Conservation (phyloP, 2,329 filamentous ascomycete genomes). For the Aspergillus luchuensis region DNA sequence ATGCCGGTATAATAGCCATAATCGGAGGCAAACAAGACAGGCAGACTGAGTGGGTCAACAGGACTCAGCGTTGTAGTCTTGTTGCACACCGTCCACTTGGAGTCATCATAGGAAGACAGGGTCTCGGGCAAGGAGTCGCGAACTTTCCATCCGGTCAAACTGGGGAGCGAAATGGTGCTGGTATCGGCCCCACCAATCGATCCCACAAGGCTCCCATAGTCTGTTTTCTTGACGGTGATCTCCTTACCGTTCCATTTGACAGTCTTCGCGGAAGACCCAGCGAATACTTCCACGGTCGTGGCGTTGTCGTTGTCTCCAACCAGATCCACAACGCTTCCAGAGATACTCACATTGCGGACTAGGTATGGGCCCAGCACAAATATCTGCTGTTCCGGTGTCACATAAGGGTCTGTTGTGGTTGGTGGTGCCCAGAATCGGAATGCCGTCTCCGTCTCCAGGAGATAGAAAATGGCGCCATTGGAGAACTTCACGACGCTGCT, state of each 20-base stretch:
- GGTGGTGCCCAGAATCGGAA: slow-evolving; percentile 61
- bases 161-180: slow-evolving; percentile 47
- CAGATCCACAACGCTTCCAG: slow-evolving; percentile 37
- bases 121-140: slow-evolving; percentile 56
- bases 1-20: slow-evolving; percentile 36
- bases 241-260: slow-evolving; percentile 52
- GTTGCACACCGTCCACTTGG: slow-evolving; percentile 54
- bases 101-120: slow-evolving; percentile 52
- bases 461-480: slow-evolving; percentile 53
- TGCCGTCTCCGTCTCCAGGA: slow-evolving; percentile 56
- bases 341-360: slow-evolving; percentile 44
- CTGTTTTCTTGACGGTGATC: slow-evolving; percentile 40
- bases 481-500: slow-evolving; percentile 53
- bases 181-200: slow-evolving; percentile 43
- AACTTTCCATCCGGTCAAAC: slow-evolving; percentile 51
- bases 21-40: slow-evolving; percentile 57
- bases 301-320: slow-evolving; percentile 46
- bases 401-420: slow-evolving; percentile 49
- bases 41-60: slow-evolving; percentile 51
- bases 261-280: slow-evolving; percentile 32
- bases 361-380: slow-evolving; percentile 50
- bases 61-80: slow-evolving; percentile 52
- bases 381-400: slow-evolving; percentile 51
- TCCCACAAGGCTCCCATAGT: slow-evolving; percentile 51
- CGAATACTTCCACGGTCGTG: slow-evolving; percentile 35